These are phyloP conservation scores for Neurospora sp. DNA, from an alignment of 495 filamentous ascomycete genomes.

Conservation along the genomic window DNA sequence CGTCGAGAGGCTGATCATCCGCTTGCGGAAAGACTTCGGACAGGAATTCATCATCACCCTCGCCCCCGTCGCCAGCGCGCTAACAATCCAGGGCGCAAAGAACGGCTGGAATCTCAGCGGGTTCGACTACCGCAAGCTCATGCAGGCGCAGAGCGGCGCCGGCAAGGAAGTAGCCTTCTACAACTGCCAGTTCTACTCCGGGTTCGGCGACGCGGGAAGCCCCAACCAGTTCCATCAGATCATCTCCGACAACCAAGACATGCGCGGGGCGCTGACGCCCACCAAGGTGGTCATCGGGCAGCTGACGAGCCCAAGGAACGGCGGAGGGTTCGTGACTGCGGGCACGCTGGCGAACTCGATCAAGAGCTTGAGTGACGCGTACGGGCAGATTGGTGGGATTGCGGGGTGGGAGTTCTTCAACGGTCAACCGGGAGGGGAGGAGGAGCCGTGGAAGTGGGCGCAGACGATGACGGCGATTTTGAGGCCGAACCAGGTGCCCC, in stretches of 20 bases:
- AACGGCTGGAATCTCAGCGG: conserved; percentile 56
- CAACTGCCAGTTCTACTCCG: conserved; percentile 78
- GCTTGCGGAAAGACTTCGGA: conserved; percentile 63
- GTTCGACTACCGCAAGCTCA: conserved; percentile 58
- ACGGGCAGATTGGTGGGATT: conserved; percentile 62
- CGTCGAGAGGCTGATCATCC: conserved; percentile 60
- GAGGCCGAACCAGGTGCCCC: conserved; percentile 15
- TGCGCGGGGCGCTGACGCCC: conserved; percentile 53
- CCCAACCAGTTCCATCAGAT: conserved; percentile 54
- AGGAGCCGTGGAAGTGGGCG: conserved; percentile 64
- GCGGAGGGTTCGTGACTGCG: conserved; percentile 35
- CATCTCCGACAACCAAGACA: neutral
- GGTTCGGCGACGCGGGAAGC: conserved; percentile 57
- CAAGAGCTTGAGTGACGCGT: conserved; percentile 35
- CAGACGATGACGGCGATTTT: conserved; percentile 47
- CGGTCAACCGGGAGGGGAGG: conserved; percentile 45
- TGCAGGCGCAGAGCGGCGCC: conserved; percentile 26
- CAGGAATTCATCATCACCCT: conserved; percentile 63
- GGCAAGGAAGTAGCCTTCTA: conserved; percentile 55
- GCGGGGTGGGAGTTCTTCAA: conserved; percentile 90
- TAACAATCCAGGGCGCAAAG: conserved; percentile 25
- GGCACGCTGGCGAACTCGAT: conserved; percentile 31
- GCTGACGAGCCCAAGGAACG: conserved; percentile 60
- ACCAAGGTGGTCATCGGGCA: conserved; percentile 61
- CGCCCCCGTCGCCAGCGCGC: conserved; percentile 66